Conservation (phyloP, 148 eudicot genomes). For the Fagopyrum tataricum region DNA sequence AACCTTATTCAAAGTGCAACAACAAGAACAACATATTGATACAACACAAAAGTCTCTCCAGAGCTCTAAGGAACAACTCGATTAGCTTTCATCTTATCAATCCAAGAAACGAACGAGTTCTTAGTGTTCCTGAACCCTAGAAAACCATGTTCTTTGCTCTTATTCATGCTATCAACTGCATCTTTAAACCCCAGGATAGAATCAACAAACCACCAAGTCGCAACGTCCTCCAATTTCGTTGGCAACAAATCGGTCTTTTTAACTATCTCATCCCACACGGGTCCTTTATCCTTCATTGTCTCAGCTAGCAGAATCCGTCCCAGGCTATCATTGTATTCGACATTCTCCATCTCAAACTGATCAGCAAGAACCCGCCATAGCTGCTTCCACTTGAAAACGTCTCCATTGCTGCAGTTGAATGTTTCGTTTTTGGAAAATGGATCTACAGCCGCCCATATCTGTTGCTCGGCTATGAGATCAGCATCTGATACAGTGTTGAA, state of each 20-base stretch:
- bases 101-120: slow-evolving; percentile 34
- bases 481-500: slow-evolving; percentile 32
- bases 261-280: slow-evolving; percentile 38
- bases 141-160: slow-evolving; percentile 50
- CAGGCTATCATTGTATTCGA: slow-evolving; percentile 21
- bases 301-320: slow-evolving; percentile 23
- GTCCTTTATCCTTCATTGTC: slow-evolving; percentile 35
- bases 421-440: slow-evolving; percentile 40
- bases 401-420: slow-evolving; percentile 42
- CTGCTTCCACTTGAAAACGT: slow-evolving; percentile 42
- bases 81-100: slow-evolving; percentile 36
- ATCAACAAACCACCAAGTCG: slow-evolving; percentile 33
- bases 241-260: slow-evolving; percentile 29
- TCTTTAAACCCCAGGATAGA: slow-evolving; percentile 2
- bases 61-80: slow-evolving; percentile 25
- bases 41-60: not conserved
- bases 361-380: slow-evolving; percentile 35
- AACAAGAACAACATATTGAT: not conserved
- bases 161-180: slow-evolving; percentile 36
- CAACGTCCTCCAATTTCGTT: slow-evolving; percentile 36
- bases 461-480: slow-evolving; percentile 41
- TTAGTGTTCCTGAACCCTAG: slow-evolving; percentile 43
- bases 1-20: not conserved
- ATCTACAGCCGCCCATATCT: slow-evolving; percentile 46
- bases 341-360: slow-evolving; percentile 33